Evolutionary conservation across 176 grass and related monocot genomes (phyloP), one percentile per base, ranked within the genome.

Genomic region (Raddia guianensis): DNA sequence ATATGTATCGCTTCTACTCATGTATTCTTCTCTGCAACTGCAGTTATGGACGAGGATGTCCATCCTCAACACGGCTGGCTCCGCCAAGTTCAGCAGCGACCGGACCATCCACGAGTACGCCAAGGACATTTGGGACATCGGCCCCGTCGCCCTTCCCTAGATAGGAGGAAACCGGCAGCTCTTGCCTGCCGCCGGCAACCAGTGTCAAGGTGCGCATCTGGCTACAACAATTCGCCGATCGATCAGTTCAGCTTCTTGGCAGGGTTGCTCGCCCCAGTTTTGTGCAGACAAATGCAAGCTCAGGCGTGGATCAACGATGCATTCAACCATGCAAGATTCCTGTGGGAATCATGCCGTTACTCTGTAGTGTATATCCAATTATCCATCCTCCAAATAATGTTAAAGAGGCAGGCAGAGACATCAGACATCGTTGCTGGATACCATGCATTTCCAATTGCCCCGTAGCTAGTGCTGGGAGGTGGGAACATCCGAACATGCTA

Each of bases 41-140:
- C 96, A 98, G 96, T 61, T 83, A 86, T 98, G 96, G 96, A 98
- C 88, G 47, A 89, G 68, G 83, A 95, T 98, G 88, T 98, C 96
- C 12, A 98, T 98, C 80, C 75, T 95, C 78, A 95, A 99, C 76
- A 90, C 92, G 15, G 93, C 91, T 6, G 66, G 86, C 18, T 95
- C 92, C 58, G 72, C 84, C 84, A 99, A 99, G 80, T 99, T 95
- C 74, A 99, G 90, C 88, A 98, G 96, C 50, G 96, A 98, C 72
- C 73, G 96, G 67, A 98, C 92, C 15, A 95, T 98, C 68, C 96
- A 86, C 62, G 86, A 98, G 74, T 98, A 98, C 34, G 92, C 96
- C 45, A 95, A 85, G 66, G 92, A 93, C 52, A 98, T 98, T 20
- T 98, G 96, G 96, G 75, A 88, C 63, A 91, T 98, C 65, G 84